Base-by-base conservation (phyloP, 2,329 filamentous ascomycete species). In the Hymenoscyphus fructigenus region DNA sequence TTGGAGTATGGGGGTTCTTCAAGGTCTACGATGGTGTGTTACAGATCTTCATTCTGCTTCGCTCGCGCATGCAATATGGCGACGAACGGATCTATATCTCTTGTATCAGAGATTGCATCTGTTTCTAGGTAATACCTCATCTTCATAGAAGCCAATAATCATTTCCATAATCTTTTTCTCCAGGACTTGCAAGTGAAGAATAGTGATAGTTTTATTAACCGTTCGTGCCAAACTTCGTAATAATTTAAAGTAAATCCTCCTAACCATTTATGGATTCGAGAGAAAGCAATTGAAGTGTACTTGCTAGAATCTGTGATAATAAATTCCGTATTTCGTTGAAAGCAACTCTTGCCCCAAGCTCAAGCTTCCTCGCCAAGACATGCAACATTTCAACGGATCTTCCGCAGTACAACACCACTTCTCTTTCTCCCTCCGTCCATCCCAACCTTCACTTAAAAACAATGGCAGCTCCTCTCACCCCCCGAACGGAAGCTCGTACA, bases 1-100 rank as follows among this genome's bases (percentile, higher is more conserved):
- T 4, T 64, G 65, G 60, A 62, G 60, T 62, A 55, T 36, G 32
- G 55, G 36, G 57, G n/a, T n/a, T 41, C 23, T 62, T 53, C 20
- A 26, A 53, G 20, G 47, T 53, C 55, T 62, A 28, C 60, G 57
- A 34, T 14, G 53, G 55, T 57, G 20, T 29, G 36, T 47, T n/a
- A 57, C 53, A 44, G 60, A 58, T 62, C 60, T 57, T 62, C 36
- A 47, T 38, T 57, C 23, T 47, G 55, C 53, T 38, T 58, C 23
- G 53, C 17, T 57, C 53, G 53, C 55, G 28, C 50, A 56, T 32
- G 17, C 28, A 60, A 61, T 34, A 56, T 34, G 17, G 29, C 38
- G 29, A 32, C 28, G 34, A 23, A 55, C 26, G 47, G 29, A 57
- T 28, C 32, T 28, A 44, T 61, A 17, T 59, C 60, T 57, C 34